Base-by-base conservation (phyloP, 208 protist genomes). In the Leishmania amazonensis region DNA sequence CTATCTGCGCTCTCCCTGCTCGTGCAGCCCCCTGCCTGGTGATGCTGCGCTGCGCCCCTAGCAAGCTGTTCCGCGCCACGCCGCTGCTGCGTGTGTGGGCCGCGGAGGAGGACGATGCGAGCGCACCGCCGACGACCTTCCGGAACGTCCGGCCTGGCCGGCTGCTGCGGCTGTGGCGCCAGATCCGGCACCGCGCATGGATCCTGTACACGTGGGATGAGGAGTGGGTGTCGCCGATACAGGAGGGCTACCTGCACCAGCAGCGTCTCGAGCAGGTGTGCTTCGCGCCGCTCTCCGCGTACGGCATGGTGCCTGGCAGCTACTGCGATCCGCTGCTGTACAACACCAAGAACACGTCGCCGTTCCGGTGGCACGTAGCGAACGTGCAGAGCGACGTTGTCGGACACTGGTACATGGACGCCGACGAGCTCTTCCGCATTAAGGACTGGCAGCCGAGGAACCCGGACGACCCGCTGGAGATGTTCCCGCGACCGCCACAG, bases 371-470 rank as follows among this genome's bases (percentile, higher is more conserved):
- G 93, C 94, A 96, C 80, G 90, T 96, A 0, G 90, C 93, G 17
- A 96, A 96, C 75, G 91, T 90, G 24, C 76, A 91, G 40, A 91
- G 87, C 62, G 94, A 97, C 78, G 95, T 97, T 85, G 93, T 96
- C 5, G 94, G 94, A 7, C 93, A 97, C 90, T 97, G 93, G 93
- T 97, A 97, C 88, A 93, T 97, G 88, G 94, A 97, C 75, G 91
- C 90, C 11, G 94, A 97, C 75, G 94, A 97, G 78, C 89, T 97
- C 51, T 91, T 94, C 67, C 93, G 94, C 53, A 90, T 97, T 49
- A 96, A 97, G 86, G 94, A 97, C 74, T 97, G 94, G 93, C 86
- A 96, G 86, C 94, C 94, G 17, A 96, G 94, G 87, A 93, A 97
- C 83, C 92, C 93, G 24, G 91, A 96, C 75, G 94, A 97, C 79